These are phyloP conservation scores for Nectriaceae sp. DNA, from an alignment of 2,329 filamentous ascomycete species.

Conservation along the genomic window DNA sequence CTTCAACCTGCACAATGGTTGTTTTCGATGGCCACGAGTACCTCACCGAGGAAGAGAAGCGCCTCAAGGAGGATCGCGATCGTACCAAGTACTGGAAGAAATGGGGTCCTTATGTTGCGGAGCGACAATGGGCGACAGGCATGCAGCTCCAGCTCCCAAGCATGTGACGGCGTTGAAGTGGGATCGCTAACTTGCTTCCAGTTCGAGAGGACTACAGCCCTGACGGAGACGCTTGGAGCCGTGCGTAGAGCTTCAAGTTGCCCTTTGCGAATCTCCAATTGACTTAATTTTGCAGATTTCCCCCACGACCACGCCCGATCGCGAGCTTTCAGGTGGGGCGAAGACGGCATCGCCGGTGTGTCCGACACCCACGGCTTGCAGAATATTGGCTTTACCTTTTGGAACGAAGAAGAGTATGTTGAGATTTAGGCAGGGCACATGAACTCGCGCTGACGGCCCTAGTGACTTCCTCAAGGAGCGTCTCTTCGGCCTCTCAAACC, in stretches of 20 bases:
- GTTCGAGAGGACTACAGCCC: slow-evolving; percentile 90
- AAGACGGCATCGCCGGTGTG: slow-evolving; percentile 95
- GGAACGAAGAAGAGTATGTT: slow-evolving; percentile 90
- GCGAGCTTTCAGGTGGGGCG: slow-evolving; percentile 90
- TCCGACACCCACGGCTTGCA: slow-evolving; percentile 87
- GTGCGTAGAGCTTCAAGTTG: slow-evolving; percentile 54
- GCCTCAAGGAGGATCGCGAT: slow-evolving; percentile 82
- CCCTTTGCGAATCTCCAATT: slow-evolving; percentile 12
- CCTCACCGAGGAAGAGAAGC: slow-evolving; percentile 86
- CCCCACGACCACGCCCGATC: slow-evolving; percentile 89
- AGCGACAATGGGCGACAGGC: slow-evolving; percentile 96
- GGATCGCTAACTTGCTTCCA: slow-evolving; percentile 27
- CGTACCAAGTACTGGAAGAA: slow-evolving; percentile 94
- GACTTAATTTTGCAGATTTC: slow-evolving; percentile 66
- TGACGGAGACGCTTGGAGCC: slow-evolving; percentile 93
- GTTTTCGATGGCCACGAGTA: slow-evolving; percentile 86
- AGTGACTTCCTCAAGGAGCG: slow-evolving; percentile 94
- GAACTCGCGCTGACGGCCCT: not conserved
- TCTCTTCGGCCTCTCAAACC: slow-evolving; percentile 92
- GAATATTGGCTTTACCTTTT: slow-evolving; percentile 94
- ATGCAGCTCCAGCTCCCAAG: slow-evolving; percentile 32
- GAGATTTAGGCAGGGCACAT: not conserved
- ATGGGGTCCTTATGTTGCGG: slow-evolving; percentile 93
- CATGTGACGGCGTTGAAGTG: slow-evolving; percentile 6
- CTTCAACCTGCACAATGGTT: slow-evolving; percentile 66